Percentiles rank a stretch among this genome's conserved stretches.
phyloP scores from a whole-genome alignment of 345 rosid genomes.

The Gossypioides kirkii region DNA sequence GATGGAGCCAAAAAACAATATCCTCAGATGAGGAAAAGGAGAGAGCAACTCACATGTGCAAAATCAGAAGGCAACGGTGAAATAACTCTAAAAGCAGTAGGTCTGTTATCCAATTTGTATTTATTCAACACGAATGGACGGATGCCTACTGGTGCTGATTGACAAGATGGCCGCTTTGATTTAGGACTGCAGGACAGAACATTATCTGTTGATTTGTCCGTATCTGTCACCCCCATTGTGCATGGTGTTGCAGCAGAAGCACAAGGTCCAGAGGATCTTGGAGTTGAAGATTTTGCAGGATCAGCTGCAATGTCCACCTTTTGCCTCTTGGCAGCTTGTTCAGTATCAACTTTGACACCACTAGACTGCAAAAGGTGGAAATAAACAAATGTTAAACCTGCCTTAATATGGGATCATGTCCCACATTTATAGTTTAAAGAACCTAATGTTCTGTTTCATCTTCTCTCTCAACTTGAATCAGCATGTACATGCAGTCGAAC shows the following conservation, averaged over 20 bases:
- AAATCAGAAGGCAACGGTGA: slow-evolving; percentile 77
- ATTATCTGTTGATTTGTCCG: slow-evolving; percentile 38
- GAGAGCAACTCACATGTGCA: slow-evolving; percentile 53
- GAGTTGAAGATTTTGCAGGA: slow-evolving; percentile 27
- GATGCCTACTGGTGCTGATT: slow-evolving; percentile 31
- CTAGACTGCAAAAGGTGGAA: slow-evolving; percentile 53
- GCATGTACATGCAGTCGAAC: background rate
- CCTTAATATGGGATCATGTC: background rate
- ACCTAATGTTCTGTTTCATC: background rate
- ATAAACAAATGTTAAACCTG: background rate
- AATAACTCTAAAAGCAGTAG: slow-evolving; percentile 61
- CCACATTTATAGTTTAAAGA: background rate
- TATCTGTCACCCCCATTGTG: slow-evolving; percentile 18
- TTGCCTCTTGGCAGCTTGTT: slow-evolving; percentile 57
- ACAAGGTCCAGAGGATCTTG: slow-evolving; percentile 33
- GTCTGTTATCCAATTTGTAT: slow-evolving; percentile 80
- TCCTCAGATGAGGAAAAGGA: slow-evolving; percentile 8
- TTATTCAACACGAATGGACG: slow-evolving; percentile 40
- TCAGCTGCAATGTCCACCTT: slow-evolving; percentile 44
- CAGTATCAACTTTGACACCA: slow-evolving; percentile 66
- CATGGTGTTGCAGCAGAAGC: slow-evolving; percentile 24
- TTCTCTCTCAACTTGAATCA: background rate
- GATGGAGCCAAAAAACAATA: background rate
- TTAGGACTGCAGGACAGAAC: slow-evolving; percentile 30
- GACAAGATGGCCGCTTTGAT: slow-evolving; percentile 37